These are phyloP conservation scores for Pseudogymnoascus sp. DNA, from an alignment of 2,329 filamentous ascomycete genomes.

Conservation along the genomic window DNA sequence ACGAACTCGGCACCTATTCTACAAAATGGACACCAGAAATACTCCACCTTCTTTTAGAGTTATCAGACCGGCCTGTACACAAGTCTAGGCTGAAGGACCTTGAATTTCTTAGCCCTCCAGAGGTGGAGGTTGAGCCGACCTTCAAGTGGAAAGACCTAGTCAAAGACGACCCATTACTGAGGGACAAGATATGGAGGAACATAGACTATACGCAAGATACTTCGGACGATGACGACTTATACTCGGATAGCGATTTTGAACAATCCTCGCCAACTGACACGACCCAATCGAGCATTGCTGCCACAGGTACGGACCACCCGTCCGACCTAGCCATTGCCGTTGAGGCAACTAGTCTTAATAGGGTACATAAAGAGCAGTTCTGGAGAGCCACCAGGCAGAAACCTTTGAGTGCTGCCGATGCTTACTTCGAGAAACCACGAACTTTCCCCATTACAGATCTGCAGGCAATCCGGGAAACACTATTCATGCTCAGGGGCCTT, in stretches of 20 bases:
- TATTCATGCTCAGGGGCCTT: constrained; percentile 80
- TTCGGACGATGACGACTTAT: constrained; percentile 45
- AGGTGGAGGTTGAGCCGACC: constrained; percentile 36
- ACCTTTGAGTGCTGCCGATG: background rate
- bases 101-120: constrained; percentile 41
- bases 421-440: constrained; percentile 5
- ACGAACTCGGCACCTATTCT: constrained; percentile 44
- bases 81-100: constrained; percentile 59
- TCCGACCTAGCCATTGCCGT: constrained; percentile 28
- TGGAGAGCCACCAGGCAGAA: constrained; percentile 33
- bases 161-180: constrained; percentile 63
- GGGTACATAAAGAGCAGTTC: constrained; percentile 36
- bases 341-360: constrained; percentile 29
- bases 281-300: constrained; percentile 28
- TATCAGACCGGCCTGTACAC: constrained; percentile 71
- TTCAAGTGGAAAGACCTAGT: constrained; percentile 76
- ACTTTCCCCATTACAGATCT: constrained; percentile 43
- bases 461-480: constrained; percentile 63
- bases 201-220: constrained; percentile 58
- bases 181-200: constrained; percentile 62
- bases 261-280: constrained; percentile 28
- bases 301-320: constrained; percentile 22
- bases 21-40: constrained; percentile 71
- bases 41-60: constrained; percentile 66
- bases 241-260: constrained; percentile 29